Evolutionary conservation across 2,329 filamentous ascomycete species (phyloP).

Genomic region (Diplodia intermedia): DNA sequence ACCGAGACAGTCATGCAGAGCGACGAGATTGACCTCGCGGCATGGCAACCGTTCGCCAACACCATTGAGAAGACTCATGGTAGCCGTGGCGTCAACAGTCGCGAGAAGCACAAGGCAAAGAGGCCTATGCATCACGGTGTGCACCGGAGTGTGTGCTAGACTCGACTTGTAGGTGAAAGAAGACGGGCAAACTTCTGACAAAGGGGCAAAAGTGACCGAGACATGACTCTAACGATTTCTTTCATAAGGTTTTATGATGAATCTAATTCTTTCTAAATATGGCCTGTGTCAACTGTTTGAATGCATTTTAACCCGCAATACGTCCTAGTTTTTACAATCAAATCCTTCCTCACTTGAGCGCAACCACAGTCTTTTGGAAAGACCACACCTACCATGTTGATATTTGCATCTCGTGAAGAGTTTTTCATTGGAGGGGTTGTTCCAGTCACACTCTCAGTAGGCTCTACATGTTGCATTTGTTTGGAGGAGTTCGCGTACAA

Average conservation of each 20-base stretch:
- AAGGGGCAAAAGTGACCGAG: background rate
- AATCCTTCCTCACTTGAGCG: background rate
- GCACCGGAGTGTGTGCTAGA: constrained; percentile 52
- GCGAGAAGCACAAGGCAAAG: constrained; percentile 49
- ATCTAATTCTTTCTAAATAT: background rate
- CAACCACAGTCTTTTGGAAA: background rate
- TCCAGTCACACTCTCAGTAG: background rate
- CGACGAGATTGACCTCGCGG: constrained; percentile 59
- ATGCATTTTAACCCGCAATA: background rate
- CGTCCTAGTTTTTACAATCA: background rate
- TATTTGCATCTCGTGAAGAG: background rate
- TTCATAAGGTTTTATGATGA: background rate
- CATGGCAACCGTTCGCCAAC: constrained; percentile 47
- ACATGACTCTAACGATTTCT: background rate
- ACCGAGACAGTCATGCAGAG: constrained; percentile 67
- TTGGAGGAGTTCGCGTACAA: background rate
- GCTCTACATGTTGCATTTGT: background rate
- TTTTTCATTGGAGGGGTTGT: background rate
- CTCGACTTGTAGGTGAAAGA: background rate
- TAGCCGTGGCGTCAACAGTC: constrained; percentile 41
- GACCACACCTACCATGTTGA: background rate
- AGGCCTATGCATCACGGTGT: constrained; percentile 53
- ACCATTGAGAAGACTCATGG: constrained; percentile 48
- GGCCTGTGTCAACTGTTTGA: background rate
- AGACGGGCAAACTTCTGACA: background rate